Evolutionary conservation across 1,284 basidiomycete species (phyloP).

Genomic region (Trametes pubescens): DNA sequence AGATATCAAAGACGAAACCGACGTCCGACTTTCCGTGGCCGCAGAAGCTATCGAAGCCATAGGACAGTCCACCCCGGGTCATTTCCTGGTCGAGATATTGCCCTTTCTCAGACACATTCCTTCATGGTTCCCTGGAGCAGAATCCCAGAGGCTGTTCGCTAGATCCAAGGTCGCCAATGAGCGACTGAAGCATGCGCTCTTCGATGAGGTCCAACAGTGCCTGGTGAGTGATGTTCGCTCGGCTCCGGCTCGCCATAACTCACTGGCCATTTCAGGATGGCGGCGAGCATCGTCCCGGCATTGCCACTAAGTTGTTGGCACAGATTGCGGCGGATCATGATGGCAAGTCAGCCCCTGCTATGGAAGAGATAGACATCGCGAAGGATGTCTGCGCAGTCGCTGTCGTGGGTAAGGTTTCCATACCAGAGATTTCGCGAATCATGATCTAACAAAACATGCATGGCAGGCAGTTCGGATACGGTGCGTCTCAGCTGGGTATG

Average conservation of each 20-base stretch:
- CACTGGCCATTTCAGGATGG: background rate
- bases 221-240: background rate
- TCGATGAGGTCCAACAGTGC: slow-evolving; percentile 4
- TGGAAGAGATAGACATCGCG: background rate
- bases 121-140: slow-evolving; percentile 27
- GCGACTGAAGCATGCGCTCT: slow-evolving; percentile 13
- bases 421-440: background rate
- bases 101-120: slow-evolving; percentile 29
- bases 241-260: no score
- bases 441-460: no score
- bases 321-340: no score
- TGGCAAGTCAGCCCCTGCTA: background rate
- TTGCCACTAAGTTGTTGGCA: no score
- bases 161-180: slow-evolving; percentile 10
- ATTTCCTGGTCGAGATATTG: slow-evolving; percentile 26
- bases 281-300: background rate
- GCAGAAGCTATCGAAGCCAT: no score
- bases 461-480: no score
- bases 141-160: slow-evolving; percentile 14
- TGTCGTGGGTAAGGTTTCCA: slow-evolving; percentile 17
- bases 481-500: no score
- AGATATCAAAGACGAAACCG: no score
- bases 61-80: background rate
- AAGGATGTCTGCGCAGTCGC: slow-evolving; percentile 17
- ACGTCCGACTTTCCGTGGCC: no score